Evolutionary conservation across 225 moss, liverwort and hornwort species (phyloP).

Genomic region (Ulota crispa): DNA sequence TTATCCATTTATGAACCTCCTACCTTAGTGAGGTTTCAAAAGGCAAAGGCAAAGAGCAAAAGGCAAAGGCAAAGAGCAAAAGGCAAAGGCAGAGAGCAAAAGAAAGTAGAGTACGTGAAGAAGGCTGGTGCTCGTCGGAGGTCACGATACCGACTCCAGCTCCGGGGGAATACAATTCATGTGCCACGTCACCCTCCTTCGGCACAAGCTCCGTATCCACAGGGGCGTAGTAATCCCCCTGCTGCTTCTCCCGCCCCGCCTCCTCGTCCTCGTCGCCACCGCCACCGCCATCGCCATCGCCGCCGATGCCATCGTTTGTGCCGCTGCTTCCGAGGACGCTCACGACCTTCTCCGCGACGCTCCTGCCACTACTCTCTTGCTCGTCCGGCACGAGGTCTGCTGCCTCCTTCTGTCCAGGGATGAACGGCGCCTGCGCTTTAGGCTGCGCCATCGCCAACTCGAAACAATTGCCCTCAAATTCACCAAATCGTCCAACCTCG

Average conservation of each 20-base stretch:
- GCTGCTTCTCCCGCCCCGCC: neutral
- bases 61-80: neutral
- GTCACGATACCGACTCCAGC: constrained; percentile 15
- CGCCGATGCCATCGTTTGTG: neutral
- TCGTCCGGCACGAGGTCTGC: constrained; percentile 28
- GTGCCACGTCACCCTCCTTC: constrained; percentile 15
- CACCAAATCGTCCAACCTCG: too few species aligned
- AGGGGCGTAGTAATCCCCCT: constrained; percentile 27
- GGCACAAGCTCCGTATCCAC: neutral
- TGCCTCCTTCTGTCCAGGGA: constrained; percentile 40
- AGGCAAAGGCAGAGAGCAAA: too few species aligned
- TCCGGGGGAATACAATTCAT: constrained; percentile 26
- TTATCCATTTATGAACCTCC: too few species aligned
- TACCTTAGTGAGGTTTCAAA: too few species aligned
- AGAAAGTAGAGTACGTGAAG: neutral
- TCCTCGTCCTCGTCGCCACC: neutral
- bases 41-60: too few species aligned
- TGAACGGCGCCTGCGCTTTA: constrained; percentile 35
- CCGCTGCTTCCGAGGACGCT: neutral
- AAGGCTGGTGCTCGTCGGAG: neutral
- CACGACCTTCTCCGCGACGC: neutral
- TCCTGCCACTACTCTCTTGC: neutral
- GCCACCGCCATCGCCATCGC: neutral
- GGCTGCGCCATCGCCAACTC: constrained; percentile 27
- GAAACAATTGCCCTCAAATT: neutral